Evolutionary conservation across 148 eudicot species (phyloP), one percentile per base, ranked within the genome.

Genomic region (Silene latifolia): DNA sequence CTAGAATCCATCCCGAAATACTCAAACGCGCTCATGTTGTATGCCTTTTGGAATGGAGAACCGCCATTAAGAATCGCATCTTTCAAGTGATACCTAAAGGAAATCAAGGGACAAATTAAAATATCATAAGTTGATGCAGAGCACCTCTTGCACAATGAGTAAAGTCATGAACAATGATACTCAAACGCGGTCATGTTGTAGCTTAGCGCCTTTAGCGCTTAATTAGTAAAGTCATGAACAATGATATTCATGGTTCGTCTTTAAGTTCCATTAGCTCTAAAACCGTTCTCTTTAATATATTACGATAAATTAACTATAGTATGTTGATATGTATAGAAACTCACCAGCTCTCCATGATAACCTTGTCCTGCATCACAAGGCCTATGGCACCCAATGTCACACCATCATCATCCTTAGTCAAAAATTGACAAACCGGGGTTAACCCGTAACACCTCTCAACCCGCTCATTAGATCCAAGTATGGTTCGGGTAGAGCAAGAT

Each of bases 41-140:
- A 85, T 6, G 95, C 95, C 75, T 88, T 88, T 80, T 88, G 88
- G 73, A 90, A 92, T 42, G 97, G 93, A 25, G 84, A 87, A 18
- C 85, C 87, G 1, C 97, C 97, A 2, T 88, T 88, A 4, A 92
- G 81, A 67, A 90, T 85, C 53, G 97, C 88, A 72, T 92, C 97
- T 83, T 90, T 90, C 46, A 90, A 72, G 65, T 85, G 72, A 76
- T 91, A 86, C 97, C 97, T 89, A 69, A 46, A 2, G 29, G 3
- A 27, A 27, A 27, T 27, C 3, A 27, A 1, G 29, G 1, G 3
- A 27, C 29, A 27, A 27, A n/a, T n/a, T n/a, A n/a, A n/a, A 27
- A 27, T 27, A 27, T 27, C 3, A 3, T 27, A 27, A 27, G 29
- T 27, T 27, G 29, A 27, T 27, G 29, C 29, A 27, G 29, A 27